These are phyloP conservation scores for Mytilinidion resinicola DNA, from an alignment of 495 filamentous ascomycete genomes.

Conservation along the genomic window DNA sequence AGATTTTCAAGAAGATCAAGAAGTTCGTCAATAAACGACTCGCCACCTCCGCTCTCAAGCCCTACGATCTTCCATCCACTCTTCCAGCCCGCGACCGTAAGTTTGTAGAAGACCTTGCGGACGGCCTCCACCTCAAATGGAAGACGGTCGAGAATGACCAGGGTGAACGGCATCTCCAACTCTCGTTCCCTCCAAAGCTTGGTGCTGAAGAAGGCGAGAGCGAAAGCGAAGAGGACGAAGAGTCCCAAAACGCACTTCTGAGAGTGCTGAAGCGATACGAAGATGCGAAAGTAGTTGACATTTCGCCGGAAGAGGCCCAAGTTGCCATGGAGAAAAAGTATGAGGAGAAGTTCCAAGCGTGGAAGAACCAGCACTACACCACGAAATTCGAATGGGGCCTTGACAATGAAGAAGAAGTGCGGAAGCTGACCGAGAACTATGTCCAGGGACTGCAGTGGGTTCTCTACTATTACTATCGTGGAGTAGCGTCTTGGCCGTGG, in stretches of 20 bases:
- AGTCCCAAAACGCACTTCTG: conserved; percentile 71
- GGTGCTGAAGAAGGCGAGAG: conserved; percentile 38
- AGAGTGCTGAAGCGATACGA: conserved; percentile 86
- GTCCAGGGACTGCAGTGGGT: conserved; percentile 98
- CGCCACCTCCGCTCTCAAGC: conserved; percentile 35
- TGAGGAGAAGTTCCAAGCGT: conserved; percentile 75
- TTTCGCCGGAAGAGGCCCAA: conserved; percentile 71
- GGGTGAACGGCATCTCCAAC: conserved; percentile 70
- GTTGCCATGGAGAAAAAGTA: conserved; percentile 73
- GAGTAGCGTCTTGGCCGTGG: conserved; percentile 98
- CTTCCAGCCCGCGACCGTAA: conserved; percentile 82
- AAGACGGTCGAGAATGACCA: conserved; percentile 70
- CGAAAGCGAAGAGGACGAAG: conserved; percentile 66
- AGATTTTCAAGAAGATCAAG: conserved; percentile 74
- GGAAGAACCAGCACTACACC: conserved; percentile 90
- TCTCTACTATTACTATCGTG: conserved; percentile 93
- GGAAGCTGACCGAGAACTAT: conserved; percentile 86
- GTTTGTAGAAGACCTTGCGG: conserved; percentile 84
- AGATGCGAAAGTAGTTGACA: conserved; percentile 76
- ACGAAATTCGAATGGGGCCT: conserved; percentile 88
- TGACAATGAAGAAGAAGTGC: conserved; percentile 74
- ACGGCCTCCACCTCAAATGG: conserved; percentile 74
- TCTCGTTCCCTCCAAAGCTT: conserved; percentile 59
- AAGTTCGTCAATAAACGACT: conserved; percentile 64
- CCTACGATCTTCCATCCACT: conserved; percentile 64